Conservation (phyloP, 306 rosid species). For the Cucurbita ficifolia region DNA sequence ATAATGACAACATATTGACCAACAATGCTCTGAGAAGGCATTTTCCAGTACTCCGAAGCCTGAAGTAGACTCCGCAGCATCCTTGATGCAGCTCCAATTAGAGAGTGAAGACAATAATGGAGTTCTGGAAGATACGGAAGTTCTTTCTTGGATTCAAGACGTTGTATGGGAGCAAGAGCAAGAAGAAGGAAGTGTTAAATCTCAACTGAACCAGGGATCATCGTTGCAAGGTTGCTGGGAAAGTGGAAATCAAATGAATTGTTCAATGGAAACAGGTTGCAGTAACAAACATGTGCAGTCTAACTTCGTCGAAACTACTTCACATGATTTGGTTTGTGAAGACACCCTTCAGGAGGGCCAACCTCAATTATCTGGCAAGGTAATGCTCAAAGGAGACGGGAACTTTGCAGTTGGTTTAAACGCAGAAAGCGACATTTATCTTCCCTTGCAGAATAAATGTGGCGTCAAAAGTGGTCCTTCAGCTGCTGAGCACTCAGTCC, state of each 20-base stretch:
- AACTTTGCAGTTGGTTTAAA: slow-evolving; percentile 27
- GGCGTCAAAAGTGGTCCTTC: slow-evolving; percentile 2
- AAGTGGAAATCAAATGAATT: slow-evolving; percentile 63
- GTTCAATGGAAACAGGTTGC: slow-evolving; percentile 45
- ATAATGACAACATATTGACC: not conserved
- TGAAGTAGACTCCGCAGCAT: slow-evolving; percentile 39
- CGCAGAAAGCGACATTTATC: slow-evolving; percentile 19
- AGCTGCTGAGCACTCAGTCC: not conserved
- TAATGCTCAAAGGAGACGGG: slow-evolving; percentile 33
- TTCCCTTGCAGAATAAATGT: slow-evolving; percentile 15
- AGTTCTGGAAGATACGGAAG: slow-evolving; percentile 23
- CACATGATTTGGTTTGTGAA: slow-evolving; percentile 25
- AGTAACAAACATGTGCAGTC: slow-evolving; percentile 53
- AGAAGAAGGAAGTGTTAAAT: slow-evolving; percentile 48
- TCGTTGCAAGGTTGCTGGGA: slow-evolving; percentile 58
- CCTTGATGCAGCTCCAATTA: slow-evolving; percentile 36
- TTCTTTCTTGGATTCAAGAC: slow-evolving; percentile 27
- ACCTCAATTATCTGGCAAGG: slow-evolving; percentile 12
- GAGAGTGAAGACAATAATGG: slow-evolving; percentile 22
- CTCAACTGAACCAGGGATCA: slow-evolving; percentile 58
- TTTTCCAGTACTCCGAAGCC: slow-evolving; percentile 52
- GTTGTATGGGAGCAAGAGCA: slow-evolving; percentile 39
- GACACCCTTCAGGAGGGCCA: not conserved
- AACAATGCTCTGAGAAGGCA: slow-evolving; percentile 42
- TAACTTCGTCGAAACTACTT: slow-evolving; percentile 64